Conservation (phyloP, 2,329 filamentous ascomycete species). For the Epicoccum nigrum region DNA sequence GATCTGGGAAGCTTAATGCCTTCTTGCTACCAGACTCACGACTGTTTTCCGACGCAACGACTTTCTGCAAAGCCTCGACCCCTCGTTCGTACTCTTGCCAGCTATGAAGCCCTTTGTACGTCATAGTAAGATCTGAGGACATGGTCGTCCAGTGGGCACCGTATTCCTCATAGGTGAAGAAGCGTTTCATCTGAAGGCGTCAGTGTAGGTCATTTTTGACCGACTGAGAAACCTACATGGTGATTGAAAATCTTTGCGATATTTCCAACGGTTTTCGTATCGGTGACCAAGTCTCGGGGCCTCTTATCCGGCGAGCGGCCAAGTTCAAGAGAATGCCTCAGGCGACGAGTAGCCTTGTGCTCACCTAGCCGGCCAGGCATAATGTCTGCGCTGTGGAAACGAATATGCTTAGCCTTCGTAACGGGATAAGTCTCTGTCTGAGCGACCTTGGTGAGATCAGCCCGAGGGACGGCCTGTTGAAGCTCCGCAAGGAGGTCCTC, state of each 20-base stretch:
- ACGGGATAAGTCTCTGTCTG: constrained; percentile 41
- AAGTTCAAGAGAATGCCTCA: constrained; percentile 55
- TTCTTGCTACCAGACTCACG: constrained; percentile 70
- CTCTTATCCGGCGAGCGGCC: constrained; percentile 49
- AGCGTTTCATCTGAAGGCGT: constrained; percentile 70
- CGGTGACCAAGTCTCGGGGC: constrained; percentile 51
- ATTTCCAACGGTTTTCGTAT: constrained; percentile 60
- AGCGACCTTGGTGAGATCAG: constrained; percentile 53
- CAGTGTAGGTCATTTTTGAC: constrained; percentile 37
- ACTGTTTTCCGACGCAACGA: constrained; percentile 72
- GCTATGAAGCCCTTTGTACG: constrained; percentile 70
- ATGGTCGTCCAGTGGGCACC: constrained; percentile 88
- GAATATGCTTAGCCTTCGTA: constrained; percentile 51
- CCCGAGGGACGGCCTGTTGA: constrained; percentile 72
- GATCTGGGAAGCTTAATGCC: constrained; percentile 80
- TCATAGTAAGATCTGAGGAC: constrained; percentile 74
- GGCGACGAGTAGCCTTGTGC: constrained; percentile 41
- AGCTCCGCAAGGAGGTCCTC: constrained; percentile 79
- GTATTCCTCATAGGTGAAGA: constrained; percentile 91
- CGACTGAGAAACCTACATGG: constrained; percentile 50
- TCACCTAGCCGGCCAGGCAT: constrained; percentile 47
- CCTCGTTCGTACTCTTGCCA: constrained; percentile 86
- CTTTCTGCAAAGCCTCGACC: constrained; percentile 79
- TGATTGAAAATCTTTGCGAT: constrained; percentile 61
- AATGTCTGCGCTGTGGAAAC: constrained; percentile 57